Evolutionary conservation across 1,284 basidiomycete genomes (phyloP), one percentile per base, ranked within the genome.

Genomic region (Trichosporon faecale): DNA sequence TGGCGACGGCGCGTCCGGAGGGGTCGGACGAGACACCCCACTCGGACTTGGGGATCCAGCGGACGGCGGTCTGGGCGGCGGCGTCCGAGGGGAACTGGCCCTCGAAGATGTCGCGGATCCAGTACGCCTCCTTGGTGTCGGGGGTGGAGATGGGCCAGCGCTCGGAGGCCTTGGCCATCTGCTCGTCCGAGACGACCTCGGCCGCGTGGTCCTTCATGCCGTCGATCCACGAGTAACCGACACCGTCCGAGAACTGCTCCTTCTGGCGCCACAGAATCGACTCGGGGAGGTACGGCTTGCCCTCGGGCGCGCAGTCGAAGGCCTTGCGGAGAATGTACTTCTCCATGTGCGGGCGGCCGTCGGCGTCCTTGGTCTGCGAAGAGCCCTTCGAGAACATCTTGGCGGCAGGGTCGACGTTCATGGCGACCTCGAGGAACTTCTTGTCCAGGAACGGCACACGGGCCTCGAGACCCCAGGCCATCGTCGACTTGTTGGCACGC

Each of bases 201-300:
- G 88, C 90, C 7, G 97, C 91, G 78, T 98, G 89, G 67, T 91
- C 91, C 86, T 99, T 99, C 75, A 99, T 94, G 65, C 95, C 95
- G 79, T 99, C 97, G 80, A 99, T 99, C 97, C 97, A 99, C 61
- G 94, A 97, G 85, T 99, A 99, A 31, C 97, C 97, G 69, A 99
- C 97, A 72, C 97, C 97, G 81, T 99, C 97, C 12, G 94, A 97
- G 86, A 99, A 99, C 80, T 98, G 95, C 84, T 99, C 97, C 84
- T 99, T 99, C 83, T 99, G 97, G 73, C 97, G 89, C 97, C 97
- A 99, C 52, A 99, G 88, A 77, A 99, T 98, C 40, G 91, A 92
- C 72, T 89, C 88, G 23, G 97, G 97, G 67, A 99, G 89, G 85
- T 98, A 99, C 3, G 95, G 90, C 90, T 96, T 86, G 52, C 86